A percentile compares a stretch with the other conserved stretches of the same genome.
phyloP scores from a whole-genome alignment of 2,329 filamentous ascomycete genomes.

The Byssothecium circinans region DNA sequence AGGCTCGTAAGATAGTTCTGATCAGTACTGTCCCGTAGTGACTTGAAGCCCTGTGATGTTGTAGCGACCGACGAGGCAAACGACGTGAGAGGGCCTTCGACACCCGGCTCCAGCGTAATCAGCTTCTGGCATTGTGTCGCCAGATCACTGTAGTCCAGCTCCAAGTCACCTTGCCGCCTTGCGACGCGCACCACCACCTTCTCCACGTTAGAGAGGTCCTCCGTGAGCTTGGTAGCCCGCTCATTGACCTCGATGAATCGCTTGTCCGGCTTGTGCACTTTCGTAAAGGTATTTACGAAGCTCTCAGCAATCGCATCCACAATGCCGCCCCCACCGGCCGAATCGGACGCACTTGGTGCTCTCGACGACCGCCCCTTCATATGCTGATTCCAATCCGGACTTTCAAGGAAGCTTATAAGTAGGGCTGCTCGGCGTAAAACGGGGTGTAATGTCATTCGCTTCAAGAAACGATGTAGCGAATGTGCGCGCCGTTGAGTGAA shows the following conservation, averaged over 20 bases:
- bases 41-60: constrained; percentile 74
- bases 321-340: constrained; percentile 62
- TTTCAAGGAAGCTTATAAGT: constrained; percentile 88
- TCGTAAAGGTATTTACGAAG: constrained; percentile 95
- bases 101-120: constrained; percentile 81
- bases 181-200: constrained; percentile 93
- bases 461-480: constrained; percentile 88
- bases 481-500: constrained; percentile 87
- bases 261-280: constrained; percentile 91
- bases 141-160: constrained; percentile 84
- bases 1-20: constrained; percentile 92
- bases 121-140: constrained; percentile 95
- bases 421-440: constrained; percentile 81
- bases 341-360: constrained; percentile 50
- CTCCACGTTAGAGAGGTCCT: constrained; percentile 89
- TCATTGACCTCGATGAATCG: constrained; percentile 94
- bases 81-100: constrained; percentile 78
- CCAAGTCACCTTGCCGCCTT: constrained; percentile 82
- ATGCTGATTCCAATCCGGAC: constrained; percentile 91
- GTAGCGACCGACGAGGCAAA: constrained; percentile 88
- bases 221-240: constrained; percentile 85
- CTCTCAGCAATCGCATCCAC: constrained; percentile 96
- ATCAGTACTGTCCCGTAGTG: constrained; percentile 88
- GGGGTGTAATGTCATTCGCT: constrained; percentile 83
- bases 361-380: constrained; percentile 79